Conservation (phyloP, 2,329 filamentous ascomycete species). For the Pseudogymnoascus sp. region DNA sequence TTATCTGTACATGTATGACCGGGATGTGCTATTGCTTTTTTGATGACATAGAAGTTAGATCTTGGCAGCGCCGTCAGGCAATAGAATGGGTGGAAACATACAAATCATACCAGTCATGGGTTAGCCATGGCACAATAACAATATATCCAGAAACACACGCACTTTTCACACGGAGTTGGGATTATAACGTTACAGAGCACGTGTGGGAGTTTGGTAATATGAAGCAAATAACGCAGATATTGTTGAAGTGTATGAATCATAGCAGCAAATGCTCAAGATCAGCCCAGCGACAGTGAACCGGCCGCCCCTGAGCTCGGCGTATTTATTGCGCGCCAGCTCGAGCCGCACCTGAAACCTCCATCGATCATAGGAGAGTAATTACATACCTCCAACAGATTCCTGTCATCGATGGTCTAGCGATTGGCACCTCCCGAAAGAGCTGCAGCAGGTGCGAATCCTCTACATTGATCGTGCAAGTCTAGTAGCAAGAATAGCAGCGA, state of each 20-base stretch:
- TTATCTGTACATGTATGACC: background rate
- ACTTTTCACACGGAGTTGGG: background rate
- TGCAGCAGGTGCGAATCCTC: too few species aligned
- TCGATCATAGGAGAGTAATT: too few species aligned
- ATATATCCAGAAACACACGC: background rate
- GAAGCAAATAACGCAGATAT: background rate
- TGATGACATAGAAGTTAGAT: slow-evolving; percentile 7
- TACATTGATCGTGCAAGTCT: too few species aligned
- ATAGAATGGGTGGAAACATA: background rate
- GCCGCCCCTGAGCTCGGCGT: background rate
- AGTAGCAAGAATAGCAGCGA: background rate
- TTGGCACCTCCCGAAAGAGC: too few species aligned
- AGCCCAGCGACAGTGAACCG: too few species aligned
- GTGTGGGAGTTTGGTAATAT: background rate
- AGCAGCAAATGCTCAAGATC: too few species aligned
- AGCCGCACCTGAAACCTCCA: too few species aligned
- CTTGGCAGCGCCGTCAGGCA: background rate
- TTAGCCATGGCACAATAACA: slow-evolving; percentile 2
- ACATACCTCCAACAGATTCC: too few species aligned
- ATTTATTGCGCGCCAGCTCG: background rate
- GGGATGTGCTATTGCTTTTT: background rate
- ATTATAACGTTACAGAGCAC: background rate
- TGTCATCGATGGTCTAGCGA: too few species aligned
- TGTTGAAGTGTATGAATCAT: too few species aligned
- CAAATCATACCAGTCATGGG: background rate